These are phyloP conservation scores for Xenosphaeropsis pyriputrescens DNA, from an alignment of 2,329 filamentous ascomycete genomes.

Conservation along the genomic window DNA sequence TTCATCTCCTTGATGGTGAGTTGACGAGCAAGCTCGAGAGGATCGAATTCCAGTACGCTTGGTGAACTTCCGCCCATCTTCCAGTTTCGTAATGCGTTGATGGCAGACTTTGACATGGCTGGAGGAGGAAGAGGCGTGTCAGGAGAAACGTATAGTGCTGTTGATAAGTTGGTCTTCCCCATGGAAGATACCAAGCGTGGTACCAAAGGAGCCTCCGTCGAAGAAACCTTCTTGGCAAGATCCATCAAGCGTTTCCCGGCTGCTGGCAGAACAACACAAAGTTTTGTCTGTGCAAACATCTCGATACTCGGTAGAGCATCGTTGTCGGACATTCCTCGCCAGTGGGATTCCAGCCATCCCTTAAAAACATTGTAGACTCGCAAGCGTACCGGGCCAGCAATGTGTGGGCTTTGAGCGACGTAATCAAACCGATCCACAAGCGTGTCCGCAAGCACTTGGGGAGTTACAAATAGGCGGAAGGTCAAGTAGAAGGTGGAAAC, in stretches of 20 bases:
- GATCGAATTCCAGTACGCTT: slow-evolving; percentile 79
- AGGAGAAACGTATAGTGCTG: slow-evolving; percentile 52
- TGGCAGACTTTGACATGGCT: slow-evolving; percentile 61
- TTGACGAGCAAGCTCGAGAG: slow-evolving; percentile 80
- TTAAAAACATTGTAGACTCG: slow-evolving; percentile 96
- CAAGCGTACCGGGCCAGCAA: slow-evolving; percentile 69
- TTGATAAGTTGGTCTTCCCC: slow-evolving; percentile 71
- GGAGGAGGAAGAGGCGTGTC: slow-evolving; percentile 60
- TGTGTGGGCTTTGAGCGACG: slow-evolving; percentile 60
- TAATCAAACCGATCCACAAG: slow-evolving; percentile 92
- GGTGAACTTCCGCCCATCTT: slow-evolving; percentile 56
- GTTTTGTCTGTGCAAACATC: slow-evolving; percentile 62
- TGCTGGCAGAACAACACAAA: slow-evolving; percentile 54
- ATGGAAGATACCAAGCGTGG: slow-evolving; percentile 75
- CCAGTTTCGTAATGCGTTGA: slow-evolving; percentile 57
- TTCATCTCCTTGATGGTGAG: slow-evolving; percentile 83
- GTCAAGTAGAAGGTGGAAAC: slow-evolving; percentile 93
- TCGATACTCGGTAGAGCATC: slow-evolving; percentile 63
- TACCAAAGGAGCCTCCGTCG: slow-evolving; percentile 59
- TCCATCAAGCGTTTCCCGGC: slow-evolving; percentile 72
- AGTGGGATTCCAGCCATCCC: slow-evolving; percentile 92
- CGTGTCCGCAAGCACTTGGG: slow-evolving; percentile 60
- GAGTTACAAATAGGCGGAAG: slow-evolving; percentile 83
- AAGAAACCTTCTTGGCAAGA: slow-evolving; percentile 63
- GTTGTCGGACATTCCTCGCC: slow-evolving; percentile 70